Evolutionary conservation across 495 filamentous ascomycete species (phyloP), one percentile per base, ranked within the genome.

Genomic region (Lepidopterella palustris): DNA sequence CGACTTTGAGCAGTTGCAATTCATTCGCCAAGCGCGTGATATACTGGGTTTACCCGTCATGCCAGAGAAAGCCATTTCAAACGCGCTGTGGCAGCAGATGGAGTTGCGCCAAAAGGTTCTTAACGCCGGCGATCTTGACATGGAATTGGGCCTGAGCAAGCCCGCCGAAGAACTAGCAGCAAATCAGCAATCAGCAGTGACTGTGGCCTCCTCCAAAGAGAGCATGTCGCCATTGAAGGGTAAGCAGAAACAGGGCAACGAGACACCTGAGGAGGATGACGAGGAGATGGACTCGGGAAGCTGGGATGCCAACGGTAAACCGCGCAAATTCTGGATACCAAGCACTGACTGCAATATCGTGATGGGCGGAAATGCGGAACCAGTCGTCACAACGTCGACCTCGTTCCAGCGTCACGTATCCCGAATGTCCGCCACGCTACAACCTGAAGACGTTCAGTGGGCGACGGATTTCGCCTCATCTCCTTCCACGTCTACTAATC

Each of bases 321-420:
- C 76, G 18, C 71, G 76, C 47, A 83, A 81, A 55, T 84, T 82
- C 69, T 80, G 78, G 73, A 82, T 84, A 51, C 81, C 81, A 24
- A 78, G 73, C 40, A 73, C 76, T 53, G 81, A 84, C 57, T 80
- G 79, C 55, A 84, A 82, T 25, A 81, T 79, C 4, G 76, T 84
- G 25, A 80, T 82, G 59, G 81, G 81, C 24, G 81, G 80, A 32
- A 73, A 72, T 20, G 68, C 74, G 5, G 78, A 80, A 26, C 71
- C 73, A 0, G 68, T 74, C 27, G 69, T 74, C 42, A 72, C 72
- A 0, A 71, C 74, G 5, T 72, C 75, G n/a, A 69, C 66, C 18
- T 68, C 72, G n/a, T 65, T 67, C 20, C 68, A 71, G 23, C 68
- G 73, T 0, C 74, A 74, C 58, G 70, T 71, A 8, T 74, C 66